phyloP scores from a whole-genome alignment of 2,329 filamentous ascomycete species.

The Fusarium sp. region DNA sequence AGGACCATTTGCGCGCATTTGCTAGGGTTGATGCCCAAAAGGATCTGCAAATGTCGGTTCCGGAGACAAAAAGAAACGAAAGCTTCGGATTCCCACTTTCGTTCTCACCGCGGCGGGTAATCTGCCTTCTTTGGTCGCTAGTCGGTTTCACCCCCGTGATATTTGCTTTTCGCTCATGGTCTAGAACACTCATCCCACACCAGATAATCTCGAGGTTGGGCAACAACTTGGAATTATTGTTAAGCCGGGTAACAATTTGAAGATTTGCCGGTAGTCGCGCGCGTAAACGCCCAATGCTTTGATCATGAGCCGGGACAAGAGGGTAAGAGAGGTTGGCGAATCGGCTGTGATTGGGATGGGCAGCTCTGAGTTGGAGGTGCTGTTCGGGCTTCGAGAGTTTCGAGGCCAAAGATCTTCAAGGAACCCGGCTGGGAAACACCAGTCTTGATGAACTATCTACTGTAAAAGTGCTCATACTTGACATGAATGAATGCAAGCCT shows the following conservation, averaged over 20 bases:
- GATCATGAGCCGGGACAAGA: background rate
- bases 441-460: background rate
- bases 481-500: background rate
- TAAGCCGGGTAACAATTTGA: conserved; percentile 36
- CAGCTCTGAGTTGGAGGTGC: background rate
- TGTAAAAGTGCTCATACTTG: background rate
- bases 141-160: conserved; percentile 31
- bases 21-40: conserved; percentile 25
- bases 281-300: conserved; percentile 21
- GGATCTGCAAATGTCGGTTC: conserved; percentile 28
- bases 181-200: conserved; percentile 16
- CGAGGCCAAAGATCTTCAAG: background rate
- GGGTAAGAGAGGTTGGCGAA: background rate
- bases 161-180: conserved; percentile 25
- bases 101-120: conserved; percentile 9
- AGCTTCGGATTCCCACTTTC: conserved; percentile 18
- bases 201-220: conserved; percentile 12
- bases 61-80: conserved; percentile 16
- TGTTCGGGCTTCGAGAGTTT: background rate
- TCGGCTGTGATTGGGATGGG: background rate
- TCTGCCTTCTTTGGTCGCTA: conserved; percentile 15
- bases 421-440: background rate
- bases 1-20: conserved; percentile 2
- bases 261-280: conserved; percentile 34
- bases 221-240: conserved; percentile 27